Evolutionary conservation across 2,329 filamentous ascomycete genomes (phyloP).

Genomic region (Myriangium duriaei): DNA sequence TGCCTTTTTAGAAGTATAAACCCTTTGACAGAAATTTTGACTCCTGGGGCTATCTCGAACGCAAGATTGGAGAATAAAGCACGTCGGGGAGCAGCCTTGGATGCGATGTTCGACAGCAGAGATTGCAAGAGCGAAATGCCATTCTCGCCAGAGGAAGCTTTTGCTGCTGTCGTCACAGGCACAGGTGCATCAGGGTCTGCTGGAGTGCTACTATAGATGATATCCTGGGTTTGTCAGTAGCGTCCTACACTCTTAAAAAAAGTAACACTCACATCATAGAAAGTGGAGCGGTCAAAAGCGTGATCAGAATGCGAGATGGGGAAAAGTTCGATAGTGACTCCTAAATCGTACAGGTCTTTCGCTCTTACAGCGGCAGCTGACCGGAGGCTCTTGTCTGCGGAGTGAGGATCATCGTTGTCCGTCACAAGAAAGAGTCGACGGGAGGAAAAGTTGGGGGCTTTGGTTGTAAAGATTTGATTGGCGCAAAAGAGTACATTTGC

Average conservation of each 20-base stretch:
- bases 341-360: constrained; percentile 88
- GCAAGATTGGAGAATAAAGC: constrained; percentile 78
- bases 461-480: constrained; percentile 92
- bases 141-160: constrained; percentile 55
- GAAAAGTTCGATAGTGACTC: constrained; percentile 84
- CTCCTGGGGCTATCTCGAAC: constrained; percentile 71
- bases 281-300: constrained; percentile 69
- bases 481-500: constrained; percentile 85
- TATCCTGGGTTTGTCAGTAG: constrained; percentile 47
- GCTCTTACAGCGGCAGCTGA: constrained; percentile 74
- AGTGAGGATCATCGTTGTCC: constrained; percentile 79
- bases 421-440: constrained; percentile 91
- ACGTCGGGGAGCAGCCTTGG: constrained; percentile 73
- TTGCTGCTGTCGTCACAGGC: constrained; percentile 40
- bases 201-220: constrained; percentile 68
- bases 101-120: constrained; percentile 77
- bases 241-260: constrained; percentile 18
- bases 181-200: constrained; percentile 55
- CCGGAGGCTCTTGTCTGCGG: constrained; percentile 55
- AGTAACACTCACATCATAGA: constrained; percentile 61
- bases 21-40: constrained; percentile 84
- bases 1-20: constrained; percentile 84
- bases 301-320: constrained; percentile 63
- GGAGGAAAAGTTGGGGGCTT: constrained; percentile 86
- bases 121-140: constrained; percentile 69